These are phyloP conservation scores for Anacardium occidentale DNA, from an alignment of 345 rosid genomes.

Conservation along the genomic window DNA sequence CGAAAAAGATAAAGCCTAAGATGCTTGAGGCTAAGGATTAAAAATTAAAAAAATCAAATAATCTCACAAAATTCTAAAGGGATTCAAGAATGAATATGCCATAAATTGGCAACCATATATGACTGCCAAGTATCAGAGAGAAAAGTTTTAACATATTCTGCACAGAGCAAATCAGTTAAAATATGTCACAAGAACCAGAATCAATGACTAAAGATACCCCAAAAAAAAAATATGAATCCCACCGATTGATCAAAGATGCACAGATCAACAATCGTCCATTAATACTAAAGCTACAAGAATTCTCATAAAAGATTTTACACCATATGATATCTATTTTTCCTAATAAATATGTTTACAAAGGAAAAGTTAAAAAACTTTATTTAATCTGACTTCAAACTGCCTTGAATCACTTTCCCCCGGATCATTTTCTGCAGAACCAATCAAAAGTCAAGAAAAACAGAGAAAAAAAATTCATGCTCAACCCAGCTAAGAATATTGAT, in stretches of 20 bases:
- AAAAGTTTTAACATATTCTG: background rate
- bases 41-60: background rate
- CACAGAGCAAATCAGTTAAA: background rate
- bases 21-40: background rate
- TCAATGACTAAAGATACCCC: background rate
- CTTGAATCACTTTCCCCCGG: background rate
- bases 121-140: background rate
- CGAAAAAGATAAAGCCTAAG: background rate
- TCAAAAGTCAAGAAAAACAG: background rate
- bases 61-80: slow-evolving; percentile 2
- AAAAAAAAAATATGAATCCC: background rate
- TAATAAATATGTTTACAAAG: background rate
- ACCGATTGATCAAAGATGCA: background rate
- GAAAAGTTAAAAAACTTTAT: background rate
- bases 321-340: background rate
- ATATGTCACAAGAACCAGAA: background rate
- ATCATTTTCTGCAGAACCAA: background rate
- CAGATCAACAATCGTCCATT: background rate
- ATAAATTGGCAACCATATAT: background rate
- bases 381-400: too few species aligned
- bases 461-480: background rate
- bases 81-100: background rate
- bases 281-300: too few species aligned
- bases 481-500: background rate
- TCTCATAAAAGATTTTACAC: background rate